Evolutionary conservation across 345 rosid genomes (phyloP).

Genomic region (Citropsis articulata): DNA sequence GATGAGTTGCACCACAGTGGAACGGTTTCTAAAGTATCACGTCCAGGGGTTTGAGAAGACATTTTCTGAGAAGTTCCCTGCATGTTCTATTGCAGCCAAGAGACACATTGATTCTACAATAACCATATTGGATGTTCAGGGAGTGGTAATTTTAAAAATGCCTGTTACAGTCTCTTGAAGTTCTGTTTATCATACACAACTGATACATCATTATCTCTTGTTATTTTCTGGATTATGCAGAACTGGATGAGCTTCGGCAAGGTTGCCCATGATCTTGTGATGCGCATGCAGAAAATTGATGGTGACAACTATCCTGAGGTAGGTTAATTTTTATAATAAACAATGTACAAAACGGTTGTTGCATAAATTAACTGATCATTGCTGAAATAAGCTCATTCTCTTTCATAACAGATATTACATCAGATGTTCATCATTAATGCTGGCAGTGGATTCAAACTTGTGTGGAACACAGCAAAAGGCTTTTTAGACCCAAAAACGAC

Average conservation of each 20-base stretch:
- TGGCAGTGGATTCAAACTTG: constrained; percentile 78
- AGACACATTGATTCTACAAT: constrained; percentile 71
- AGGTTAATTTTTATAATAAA: constrained; percentile 13
- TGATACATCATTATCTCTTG: background rate
- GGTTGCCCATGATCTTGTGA: constrained; percentile 84
- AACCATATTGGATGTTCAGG: constrained; percentile 84
- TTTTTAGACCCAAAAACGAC: constrained; percentile 95
- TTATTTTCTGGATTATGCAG: constrained; percentile 40
- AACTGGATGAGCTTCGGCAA: constrained; percentile 89
- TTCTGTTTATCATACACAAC: background rate
- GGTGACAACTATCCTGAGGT: constrained; percentile 99
- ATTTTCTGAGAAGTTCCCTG: constrained; percentile 86
- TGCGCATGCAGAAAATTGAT: constrained; percentile 94
- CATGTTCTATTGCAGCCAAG: constrained; percentile 82
- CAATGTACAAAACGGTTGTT: background rate
- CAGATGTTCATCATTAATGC: constrained; percentile 93
- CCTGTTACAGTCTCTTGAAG: constrained; percentile 10
- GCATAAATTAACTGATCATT: constrained; percentile 7
- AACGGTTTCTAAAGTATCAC: constrained; percentile 85
- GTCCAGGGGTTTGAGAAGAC: constrained; percentile 90
- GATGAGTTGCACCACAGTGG: constrained; percentile 79
- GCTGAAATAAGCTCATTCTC: constrained; percentile 17
- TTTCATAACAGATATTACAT: constrained; percentile 69
- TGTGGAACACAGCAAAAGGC: constrained; percentile 83
- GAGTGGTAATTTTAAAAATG: constrained; percentile 53